Evolutionary conservation across 148 eudicot species (phyloP).

Genomic region (Chenopodium album): DNA sequence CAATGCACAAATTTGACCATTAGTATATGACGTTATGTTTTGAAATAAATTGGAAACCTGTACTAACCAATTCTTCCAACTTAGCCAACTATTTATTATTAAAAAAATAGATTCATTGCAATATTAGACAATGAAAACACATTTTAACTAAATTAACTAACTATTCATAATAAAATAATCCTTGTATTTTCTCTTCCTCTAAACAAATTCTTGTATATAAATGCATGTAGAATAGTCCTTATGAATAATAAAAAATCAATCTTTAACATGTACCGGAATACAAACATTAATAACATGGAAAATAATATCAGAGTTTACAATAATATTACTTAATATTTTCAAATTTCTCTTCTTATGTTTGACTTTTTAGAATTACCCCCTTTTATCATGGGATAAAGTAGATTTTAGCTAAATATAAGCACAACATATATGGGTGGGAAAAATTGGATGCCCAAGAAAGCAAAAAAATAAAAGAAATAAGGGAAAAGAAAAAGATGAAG

Average conservation of each 20-base stretch:
- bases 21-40: too few relatives aligned
- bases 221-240: not conserved
- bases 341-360: not conserved
- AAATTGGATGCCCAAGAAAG: constrained; percentile 14
- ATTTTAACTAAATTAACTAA: not conserved
- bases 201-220: too few relatives aligned
- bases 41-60: not conserved
- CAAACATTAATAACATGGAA: not conserved
- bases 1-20: too few relatives aligned
- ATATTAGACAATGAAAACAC: not conserved
- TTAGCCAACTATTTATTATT: too few relatives aligned
- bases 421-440: constrained; percentile 26
- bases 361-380: not conserved
- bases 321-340: not conserved
- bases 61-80: not conserved
- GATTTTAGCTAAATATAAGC: constrained; percentile 23
- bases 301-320: not conserved
- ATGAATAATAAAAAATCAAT: not conserved
- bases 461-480: not conserved
- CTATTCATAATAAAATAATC: too few relatives aligned
- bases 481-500: not conserved
- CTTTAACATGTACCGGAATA: not conserved
- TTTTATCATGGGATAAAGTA: not conserved
- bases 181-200: not conserved
- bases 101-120: not conserved